Evolutionary conservation across 106 monocot genomes (phyloP).

Genomic region (Iris macrosiphon): DNA sequence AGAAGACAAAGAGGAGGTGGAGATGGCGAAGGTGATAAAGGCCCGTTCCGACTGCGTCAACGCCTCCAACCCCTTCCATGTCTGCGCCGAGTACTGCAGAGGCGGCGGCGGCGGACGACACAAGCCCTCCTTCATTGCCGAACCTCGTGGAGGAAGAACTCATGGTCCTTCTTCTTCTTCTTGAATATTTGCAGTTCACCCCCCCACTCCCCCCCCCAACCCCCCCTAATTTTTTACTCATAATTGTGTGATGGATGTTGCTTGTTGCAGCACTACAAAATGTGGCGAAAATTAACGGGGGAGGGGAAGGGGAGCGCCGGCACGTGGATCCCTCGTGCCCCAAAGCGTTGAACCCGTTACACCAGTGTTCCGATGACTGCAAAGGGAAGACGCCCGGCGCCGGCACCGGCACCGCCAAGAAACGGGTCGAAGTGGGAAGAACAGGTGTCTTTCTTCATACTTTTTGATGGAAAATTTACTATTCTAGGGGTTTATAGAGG

Average conservation of each 20-base stretch:
- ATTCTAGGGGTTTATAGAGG: too few species aligned
- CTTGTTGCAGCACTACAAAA: not conserved
- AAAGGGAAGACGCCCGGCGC: too few species aligned
- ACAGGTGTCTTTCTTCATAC: too few species aligned
- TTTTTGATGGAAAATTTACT: too few species aligned
- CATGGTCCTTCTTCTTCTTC: not conserved
- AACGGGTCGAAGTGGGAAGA: too few species aligned
- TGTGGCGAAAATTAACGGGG: not conserved
- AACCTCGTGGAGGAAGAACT: not conserved
- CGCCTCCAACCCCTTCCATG: slow-evolving; percentile 31
- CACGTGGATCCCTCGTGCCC: slow-evolving; percentile 9
- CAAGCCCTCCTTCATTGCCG: too few species aligned
- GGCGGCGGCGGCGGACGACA: too few species aligned
- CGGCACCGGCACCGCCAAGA: too few species aligned
- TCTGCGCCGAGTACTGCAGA: slow-evolving; percentile 28
- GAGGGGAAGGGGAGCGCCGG: not conserved
- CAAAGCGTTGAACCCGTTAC: slow-evolving; percentile 20
- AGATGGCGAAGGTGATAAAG: slow-evolving; percentile 10
- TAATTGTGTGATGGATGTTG: not conserved
- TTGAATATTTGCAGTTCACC: too few species aligned
- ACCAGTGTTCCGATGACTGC: slow-evolving; percentile 13
- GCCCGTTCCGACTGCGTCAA: slow-evolving; percentile 21
- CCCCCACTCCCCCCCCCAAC: too few species aligned
- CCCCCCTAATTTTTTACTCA: not conserved
- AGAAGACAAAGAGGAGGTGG: too few species aligned